Base-by-base conservation (phyloP, 352 stramenopile genomes). In the Blastocystis sp. region DNA sequence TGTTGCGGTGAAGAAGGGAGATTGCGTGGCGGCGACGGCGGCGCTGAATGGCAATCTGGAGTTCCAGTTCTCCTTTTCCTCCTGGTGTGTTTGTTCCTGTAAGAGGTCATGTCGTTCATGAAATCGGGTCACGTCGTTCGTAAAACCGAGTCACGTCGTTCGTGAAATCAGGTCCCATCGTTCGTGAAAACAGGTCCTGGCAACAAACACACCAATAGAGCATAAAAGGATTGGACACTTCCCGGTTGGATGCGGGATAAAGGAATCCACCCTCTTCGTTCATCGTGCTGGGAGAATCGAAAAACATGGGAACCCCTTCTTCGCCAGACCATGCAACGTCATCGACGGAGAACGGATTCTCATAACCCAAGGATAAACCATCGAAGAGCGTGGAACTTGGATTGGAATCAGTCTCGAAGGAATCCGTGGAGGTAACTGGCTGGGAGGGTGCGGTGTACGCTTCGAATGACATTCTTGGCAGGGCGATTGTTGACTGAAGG, bases 1-100 rank as follows among this genome's bases (percentile, higher is more conserved):
- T 14, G 34, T 11, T 21, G 45, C 17, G n/a, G 74, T 84, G 74
- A 68, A 84, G 38, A 24, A 66, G 61, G 74, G 74, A 28, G 74
- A 84, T 69, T 17, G 54, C 19, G 52, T 84, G 7, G 3, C 38
- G 21, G 74, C 24, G 11, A 24, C 48, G 45, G 74, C 74, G 40
- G 24, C 28, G 34, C 54, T 84, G 3, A 59, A 84, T 59, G 34
- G 69, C 4, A 66, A 38, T 1, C 48, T 84, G 40, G 45, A 34
- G 28, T 84, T 84, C 14, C 42, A 52, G 38, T 57, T 76, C 1
- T 76, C 66, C 6, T 57, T 57, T 7, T 7, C 48, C 48, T 14
- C 48, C 6, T 57, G 48, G 48, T 57, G 48, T 57, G 48, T 57
- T 57, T 57, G 48, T 57, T 57, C 28, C 28, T 34, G 28, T 34